A percentile compares a stretch with the other conserved stretches of the same genome.
phyloP scores from a whole-genome alignment of 106 monocot genomes.

The Dendrobium catenatum region DNA sequence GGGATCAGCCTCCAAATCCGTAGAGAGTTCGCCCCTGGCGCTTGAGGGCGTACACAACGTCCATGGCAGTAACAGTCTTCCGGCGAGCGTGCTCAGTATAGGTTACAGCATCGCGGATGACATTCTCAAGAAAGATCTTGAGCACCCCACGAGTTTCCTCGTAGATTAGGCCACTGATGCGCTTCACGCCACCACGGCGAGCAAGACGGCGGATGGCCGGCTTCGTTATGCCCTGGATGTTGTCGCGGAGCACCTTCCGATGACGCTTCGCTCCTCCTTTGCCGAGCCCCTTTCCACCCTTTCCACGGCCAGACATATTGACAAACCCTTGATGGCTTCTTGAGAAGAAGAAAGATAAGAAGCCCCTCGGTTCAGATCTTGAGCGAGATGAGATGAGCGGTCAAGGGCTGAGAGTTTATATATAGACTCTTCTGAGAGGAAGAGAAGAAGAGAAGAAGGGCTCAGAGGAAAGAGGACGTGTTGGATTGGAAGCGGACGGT shows the following conservation, averaged over 20 bases:
- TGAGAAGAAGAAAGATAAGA: too few species aligned
- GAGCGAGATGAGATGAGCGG: neutral
- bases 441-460: neutral
- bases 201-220: conserved; percentile 13
- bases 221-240: conserved; percentile 15
- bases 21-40: neutral
- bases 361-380: too few species aligned
- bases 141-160: too few species aligned
- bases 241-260: conserved; percentile 13
- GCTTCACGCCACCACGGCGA: conserved; percentile 10
- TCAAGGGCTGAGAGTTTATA: neutral
- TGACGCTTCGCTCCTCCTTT: conserved; percentile 15
- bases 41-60: too few species aligned
- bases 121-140: conserved; percentile 48
- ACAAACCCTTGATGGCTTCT: neutral
- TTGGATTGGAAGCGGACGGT: neutral
- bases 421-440: neutral
- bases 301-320: conserved; percentile 12
- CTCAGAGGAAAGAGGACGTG: neutral
- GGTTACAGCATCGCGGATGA: conserved; percentile 84
- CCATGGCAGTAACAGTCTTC: conserved; percentile 18
- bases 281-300: conserved; percentile 2
- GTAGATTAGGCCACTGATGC: conserved; percentile 9
- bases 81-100: conserved; percentile 75
- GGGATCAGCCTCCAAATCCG: neutral